Evolutionary conservation across 1,284 basidiomycete genomes (phyloP).

Genomic region (Ceratobasidium papillatum): DNA sequence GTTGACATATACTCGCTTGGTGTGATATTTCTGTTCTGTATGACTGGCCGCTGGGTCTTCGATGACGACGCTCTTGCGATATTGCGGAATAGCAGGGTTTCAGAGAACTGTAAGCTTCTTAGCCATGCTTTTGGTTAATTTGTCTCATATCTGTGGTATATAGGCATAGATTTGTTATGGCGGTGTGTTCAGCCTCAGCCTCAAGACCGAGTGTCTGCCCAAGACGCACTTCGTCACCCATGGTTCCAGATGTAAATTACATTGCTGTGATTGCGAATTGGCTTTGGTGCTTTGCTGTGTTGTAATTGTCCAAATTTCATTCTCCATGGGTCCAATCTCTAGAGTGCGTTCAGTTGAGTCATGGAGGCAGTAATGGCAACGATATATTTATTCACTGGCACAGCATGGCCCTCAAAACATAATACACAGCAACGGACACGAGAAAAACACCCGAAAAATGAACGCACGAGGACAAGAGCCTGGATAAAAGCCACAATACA

Average conservation of each 20-base stretch:
- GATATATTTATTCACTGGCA: slow-evolving; percentile 33
- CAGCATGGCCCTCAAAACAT: not conserved
- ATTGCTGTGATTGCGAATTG: not conserved
- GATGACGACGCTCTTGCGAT: slow-evolving; percentile 36
- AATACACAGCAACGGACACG: slow-evolving; percentile 24
- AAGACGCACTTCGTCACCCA: slow-evolving; percentile 26
- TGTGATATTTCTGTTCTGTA: slow-evolving; percentile 35
- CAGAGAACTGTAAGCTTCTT: slow-evolving; percentile 29
- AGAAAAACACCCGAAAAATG: slow-evolving; percentile 26
- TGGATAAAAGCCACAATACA: slow-evolving; percentile 24
- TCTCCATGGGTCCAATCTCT: not conserved
- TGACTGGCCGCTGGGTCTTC: slow-evolving; percentile 37
- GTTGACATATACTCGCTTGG: slow-evolving; percentile 38
- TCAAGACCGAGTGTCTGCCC: slow-evolving; percentile 26
- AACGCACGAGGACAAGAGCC: slow-evolving; percentile 23
- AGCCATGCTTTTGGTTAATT: not conserved
- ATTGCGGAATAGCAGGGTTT: slow-evolving; percentile 4
- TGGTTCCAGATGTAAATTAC: slow-evolving; percentile 21
- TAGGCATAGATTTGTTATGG: slow-evolving; percentile 33
- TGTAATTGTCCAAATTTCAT: not conserved
- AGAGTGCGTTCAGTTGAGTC: not conserved
- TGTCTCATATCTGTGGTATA: not conserved
- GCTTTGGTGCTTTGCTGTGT: not conserved
- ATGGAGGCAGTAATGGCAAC: not conserved
- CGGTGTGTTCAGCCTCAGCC: slow-evolving; percentile 31